phyloP scores from a whole-genome alignment of 305 asterid species.

The Fraxinus sp. region DNA sequence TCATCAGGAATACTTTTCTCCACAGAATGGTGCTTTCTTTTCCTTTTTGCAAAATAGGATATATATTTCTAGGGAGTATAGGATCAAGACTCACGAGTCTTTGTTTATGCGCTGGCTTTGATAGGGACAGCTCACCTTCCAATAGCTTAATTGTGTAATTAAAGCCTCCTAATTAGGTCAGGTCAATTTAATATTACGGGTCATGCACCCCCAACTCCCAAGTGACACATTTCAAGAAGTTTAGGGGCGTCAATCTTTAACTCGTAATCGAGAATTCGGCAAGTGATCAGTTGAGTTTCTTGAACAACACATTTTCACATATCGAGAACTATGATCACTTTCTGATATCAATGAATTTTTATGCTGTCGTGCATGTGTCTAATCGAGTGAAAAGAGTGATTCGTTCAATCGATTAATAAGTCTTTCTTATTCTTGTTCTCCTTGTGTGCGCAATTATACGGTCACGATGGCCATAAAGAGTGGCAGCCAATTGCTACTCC shows the following conservation, averaged over 20 bases:
- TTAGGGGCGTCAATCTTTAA: not conserved
- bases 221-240: not conserved
- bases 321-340: no score
- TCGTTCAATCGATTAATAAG: not conserved
- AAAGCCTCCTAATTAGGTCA: not conserved
- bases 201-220: not conserved
- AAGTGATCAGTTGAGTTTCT: no score
- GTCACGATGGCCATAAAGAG: no score
- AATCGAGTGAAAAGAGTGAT: not conserved
- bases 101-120: slow-evolving; percentile 38
- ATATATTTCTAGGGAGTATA: no score
- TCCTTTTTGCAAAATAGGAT: not conserved
- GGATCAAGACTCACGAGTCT: not conserved
- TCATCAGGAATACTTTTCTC: no score
- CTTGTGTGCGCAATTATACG: no score
- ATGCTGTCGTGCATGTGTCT: not conserved
- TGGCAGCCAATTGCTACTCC: no score
- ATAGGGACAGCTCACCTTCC: slow-evolving; percentile 42
- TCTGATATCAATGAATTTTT: no score
- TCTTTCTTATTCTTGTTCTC: no score
- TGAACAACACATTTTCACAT: no score
- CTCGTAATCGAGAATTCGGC: no score
- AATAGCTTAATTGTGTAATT: not conserved
- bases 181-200: not conserved
- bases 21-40: no score